These are phyloP conservation scores for Uncinocarpus reesii DNA, from an alignment of 2,329 filamentous ascomycete genomes.

Conservation along the genomic window DNA sequence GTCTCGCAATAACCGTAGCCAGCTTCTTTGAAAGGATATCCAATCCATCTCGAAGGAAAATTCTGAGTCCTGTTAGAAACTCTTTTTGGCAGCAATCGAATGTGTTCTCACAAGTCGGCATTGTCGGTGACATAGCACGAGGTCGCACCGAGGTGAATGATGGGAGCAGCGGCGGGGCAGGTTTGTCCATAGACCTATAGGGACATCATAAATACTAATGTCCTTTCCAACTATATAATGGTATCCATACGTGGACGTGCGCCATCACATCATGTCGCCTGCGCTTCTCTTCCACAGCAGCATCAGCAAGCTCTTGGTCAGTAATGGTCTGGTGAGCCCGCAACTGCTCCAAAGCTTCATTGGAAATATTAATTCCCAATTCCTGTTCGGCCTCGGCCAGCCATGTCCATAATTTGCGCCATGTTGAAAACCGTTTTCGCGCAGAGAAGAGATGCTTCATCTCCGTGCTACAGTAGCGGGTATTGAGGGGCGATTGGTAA, in stretches of 20 bases:
- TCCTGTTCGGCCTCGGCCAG: slow-evolving; percentile 75
- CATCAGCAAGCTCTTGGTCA: slow-evolving; percentile 66
- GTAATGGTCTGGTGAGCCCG: slow-evolving; percentile 61
- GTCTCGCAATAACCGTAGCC: slow-evolving; percentile 65
- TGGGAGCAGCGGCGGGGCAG: slow-evolving; percentile 66
- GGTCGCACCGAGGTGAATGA: slow-evolving; percentile 68
- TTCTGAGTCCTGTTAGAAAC: slow-evolving; percentile 43
- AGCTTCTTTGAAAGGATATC: slow-evolving; percentile 68
- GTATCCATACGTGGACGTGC: slow-evolving; percentile 48
- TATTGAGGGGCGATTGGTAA: slow-evolving; percentile 10
- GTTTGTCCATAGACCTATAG: slow-evolving; percentile 52
- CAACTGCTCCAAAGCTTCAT: slow-evolving; percentile 68
- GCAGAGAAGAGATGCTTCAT: slow-evolving; percentile 74
- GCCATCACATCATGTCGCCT: slow-evolving; percentile 56
- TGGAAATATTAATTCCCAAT: slow-evolving; percentile 64
- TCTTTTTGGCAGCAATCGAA: not conserved
- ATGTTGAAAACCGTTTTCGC: slow-evolving; percentile 62
- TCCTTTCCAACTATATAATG: not conserved
- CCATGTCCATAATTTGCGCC: slow-evolving; percentile 76
- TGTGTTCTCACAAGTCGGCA: slow-evolving; percentile 16
- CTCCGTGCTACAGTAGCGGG: slow-evolving; percentile 37
- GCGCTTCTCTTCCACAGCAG: slow-evolving; percentile 64
- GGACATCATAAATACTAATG: slow-evolving; percentile 31
- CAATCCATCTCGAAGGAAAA: slow-evolving; percentile 64
- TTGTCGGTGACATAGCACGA: slow-evolving; percentile 16